phyloP scores from a whole-genome alignment of 805 yeast genomes.

The Blastobotrys americana region DNA sequence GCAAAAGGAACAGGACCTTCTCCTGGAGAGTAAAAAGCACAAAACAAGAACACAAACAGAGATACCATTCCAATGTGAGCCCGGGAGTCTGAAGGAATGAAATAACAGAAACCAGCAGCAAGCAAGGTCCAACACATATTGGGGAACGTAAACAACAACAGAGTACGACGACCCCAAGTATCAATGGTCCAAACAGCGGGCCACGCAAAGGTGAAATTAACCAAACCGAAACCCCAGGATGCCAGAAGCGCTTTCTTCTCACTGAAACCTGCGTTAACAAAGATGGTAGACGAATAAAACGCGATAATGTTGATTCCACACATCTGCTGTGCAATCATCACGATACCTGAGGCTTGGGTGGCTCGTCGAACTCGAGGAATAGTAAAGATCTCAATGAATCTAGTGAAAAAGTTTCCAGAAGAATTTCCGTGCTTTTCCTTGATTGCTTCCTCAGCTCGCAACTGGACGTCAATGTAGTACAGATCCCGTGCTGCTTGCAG shows the following conservation, averaged over 20 bases:
- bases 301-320: slow-evolving; percentile 87
- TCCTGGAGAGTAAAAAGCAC: slow-evolving; percentile 69
- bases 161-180: slow-evolving; percentile 58
- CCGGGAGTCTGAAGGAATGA: slow-evolving; percentile 42
- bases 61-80: slow-evolving; percentile 58
- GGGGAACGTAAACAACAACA: slow-evolving; percentile 52
- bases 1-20: slow-evolving; percentile 89
- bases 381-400: slow-evolving; percentile 41
- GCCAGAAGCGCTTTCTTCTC: slow-evolving; percentile 53
- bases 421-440: slow-evolving; percentile 39
- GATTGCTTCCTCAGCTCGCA: slow-evolving; percentile 33
- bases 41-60: slow-evolving; percentile 64
- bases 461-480: slow-evolving; percentile 47
- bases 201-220: slow-evolving; percentile 69
- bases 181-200: slow-evolving; percentile 78
- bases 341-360: slow-evolving; percentile 68
- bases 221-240: slow-evolving; percentile 77
- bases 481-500: slow-evolving; percentile 59
- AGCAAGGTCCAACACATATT: slow-evolving; percentile 48
- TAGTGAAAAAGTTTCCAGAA: slow-evolving; percentile 21
- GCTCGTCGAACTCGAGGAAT: slow-evolving; percentile 79
- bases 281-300: slow-evolving; percentile 72
- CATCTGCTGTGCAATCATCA: slow-evolving; percentile 84
- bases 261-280: slow-evolving; percentile 48
- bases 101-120: slow-evolving; percentile 50